phyloP scores from a whole-genome alignment of 1,139 yeast species.

The Geotrichum restrictum region DNA sequence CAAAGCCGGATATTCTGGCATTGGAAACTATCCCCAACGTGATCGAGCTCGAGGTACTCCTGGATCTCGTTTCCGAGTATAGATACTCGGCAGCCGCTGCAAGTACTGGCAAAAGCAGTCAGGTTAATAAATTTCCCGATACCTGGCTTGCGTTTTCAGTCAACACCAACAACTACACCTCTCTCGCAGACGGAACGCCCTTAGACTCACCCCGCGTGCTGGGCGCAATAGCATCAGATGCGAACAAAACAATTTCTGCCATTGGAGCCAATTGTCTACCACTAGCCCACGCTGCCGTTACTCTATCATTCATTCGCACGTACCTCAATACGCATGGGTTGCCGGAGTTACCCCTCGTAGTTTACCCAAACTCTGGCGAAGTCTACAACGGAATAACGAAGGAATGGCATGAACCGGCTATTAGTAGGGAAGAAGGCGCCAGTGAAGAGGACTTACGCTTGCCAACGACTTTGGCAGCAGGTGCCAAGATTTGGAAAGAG shows the following conservation, averaged over 20 bases:
- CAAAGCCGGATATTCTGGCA: conserved; percentile 51
- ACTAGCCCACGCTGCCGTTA: conserved; percentile 32
- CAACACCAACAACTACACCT: conserved; percentile 17
- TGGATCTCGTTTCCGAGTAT: conserved; percentile 26
- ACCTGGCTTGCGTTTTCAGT: conserved; percentile 17
- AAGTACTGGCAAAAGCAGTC: conserved; percentile 17
- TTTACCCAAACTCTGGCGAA: conserved; percentile 60
- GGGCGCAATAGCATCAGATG: conserved; percentile 19
- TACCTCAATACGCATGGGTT: background rate
- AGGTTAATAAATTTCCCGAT: background rate
- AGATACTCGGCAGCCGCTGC: too few relatives aligned
- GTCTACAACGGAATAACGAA: conserved; percentile 15
- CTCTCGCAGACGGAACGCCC: conserved; percentile 45
- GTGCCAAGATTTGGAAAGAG: conserved; percentile 21
- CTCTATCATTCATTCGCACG: conserved; percentile 26
- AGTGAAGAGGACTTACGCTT: background rate
- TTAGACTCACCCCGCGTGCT: conserved; percentile 21
- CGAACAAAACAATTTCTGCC: conserved; percentile 29
- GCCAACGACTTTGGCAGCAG: background rate
- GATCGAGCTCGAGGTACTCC: conserved; percentile 45
- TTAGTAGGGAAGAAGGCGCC: background rate
- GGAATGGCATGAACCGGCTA: conserved; percentile 7
- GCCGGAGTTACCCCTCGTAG: conserved; percentile 37
- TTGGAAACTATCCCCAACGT: conserved; percentile 64
- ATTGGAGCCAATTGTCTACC: conserved; percentile 48